phyloP scores from a whole-genome alignment of 2,329 filamentous ascomycete species.

The Colletotrichum sp. region DNA sequence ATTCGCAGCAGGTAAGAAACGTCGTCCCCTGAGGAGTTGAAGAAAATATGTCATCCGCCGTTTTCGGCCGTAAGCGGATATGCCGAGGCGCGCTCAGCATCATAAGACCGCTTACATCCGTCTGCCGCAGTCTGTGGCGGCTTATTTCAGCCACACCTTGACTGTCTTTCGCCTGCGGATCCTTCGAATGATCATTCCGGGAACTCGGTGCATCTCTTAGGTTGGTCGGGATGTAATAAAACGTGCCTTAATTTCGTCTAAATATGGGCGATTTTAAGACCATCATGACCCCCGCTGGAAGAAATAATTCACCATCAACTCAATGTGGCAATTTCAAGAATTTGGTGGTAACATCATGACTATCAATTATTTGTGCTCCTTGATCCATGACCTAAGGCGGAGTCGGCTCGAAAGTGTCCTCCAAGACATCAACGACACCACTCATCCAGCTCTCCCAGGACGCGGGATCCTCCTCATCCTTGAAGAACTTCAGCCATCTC shows the following conservation, averaged over 20 bases:
- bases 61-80: background rate
- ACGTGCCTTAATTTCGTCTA: background rate
- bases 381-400: background rate
- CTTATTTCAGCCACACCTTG: background rate
- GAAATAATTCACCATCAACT: background rate
- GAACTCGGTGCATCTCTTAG: background rate
- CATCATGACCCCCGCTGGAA: background rate
- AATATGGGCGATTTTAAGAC: background rate
- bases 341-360: background rate
- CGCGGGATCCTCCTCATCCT: constrained; percentile 2
- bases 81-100: background rate
- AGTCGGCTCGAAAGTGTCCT: background rate
- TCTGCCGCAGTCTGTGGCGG: background rate
- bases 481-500: constrained; percentile 23
- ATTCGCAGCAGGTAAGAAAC: background rate
- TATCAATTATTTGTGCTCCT: background rate
- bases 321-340: fast-evolving
- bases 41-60: background rate
- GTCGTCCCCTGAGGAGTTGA: background rate
- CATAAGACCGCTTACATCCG: background rate
- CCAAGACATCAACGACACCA: constrained; percentile 4
- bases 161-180: background rate
- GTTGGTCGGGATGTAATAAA: background rate
- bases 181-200: background rate
- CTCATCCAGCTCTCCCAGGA: constrained; percentile 14